Evolutionary conservation across 163 green algal species (phyloP).

Genomic region (Chlorella variabilis): DNA sequence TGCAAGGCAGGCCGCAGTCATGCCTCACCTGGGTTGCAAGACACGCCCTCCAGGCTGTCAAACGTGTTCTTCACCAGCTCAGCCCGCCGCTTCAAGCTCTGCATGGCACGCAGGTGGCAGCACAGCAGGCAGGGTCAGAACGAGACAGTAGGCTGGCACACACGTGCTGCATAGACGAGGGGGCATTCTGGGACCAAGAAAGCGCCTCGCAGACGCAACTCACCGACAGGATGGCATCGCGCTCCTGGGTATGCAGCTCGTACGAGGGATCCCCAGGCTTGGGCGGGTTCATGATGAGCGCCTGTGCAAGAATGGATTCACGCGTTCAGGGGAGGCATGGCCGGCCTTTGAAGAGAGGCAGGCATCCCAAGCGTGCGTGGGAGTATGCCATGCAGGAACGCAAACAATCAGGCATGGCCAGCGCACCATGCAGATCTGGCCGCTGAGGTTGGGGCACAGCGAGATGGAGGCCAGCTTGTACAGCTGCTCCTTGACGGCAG

Average conservation of each 20-base stretch:
- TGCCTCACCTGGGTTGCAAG: conserved; percentile 78
- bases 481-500: conserved; percentile 79
- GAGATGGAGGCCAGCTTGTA: conserved; percentile 95
- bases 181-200: too few species aligned
- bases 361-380: too few species aligned
- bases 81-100: conserved; percentile 67
- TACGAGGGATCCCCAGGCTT: conserved; percentile 75
- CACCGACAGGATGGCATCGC: conserved; percentile 54
- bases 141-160: too few species aligned
- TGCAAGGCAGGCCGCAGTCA: too few species aligned
- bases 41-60: conserved; percentile 88
- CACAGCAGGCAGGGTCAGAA: conserved; percentile 39
- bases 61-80: conserved; percentile 77
- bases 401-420: too few species aligned
- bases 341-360: too few species aligned
- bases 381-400: too few species aligned
- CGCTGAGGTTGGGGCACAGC: conserved; percentile 87
- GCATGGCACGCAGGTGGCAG: conserved; percentile 17
- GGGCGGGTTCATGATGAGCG: conserved; percentile 89
- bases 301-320: conserved; percentile 43
- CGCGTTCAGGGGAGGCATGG: too few species aligned
- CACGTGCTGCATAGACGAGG: too few species aligned
- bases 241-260: conserved; percentile 68
- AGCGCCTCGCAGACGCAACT: too few species aligned
- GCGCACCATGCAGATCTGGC: conserved; percentile 66